A percentile compares a stretch with the other conserved stretches of the same genome.
phyloP scores from a whole-genome alignment of 768 basidiomycete genomes.

The Tylopilus sp. region DNA sequence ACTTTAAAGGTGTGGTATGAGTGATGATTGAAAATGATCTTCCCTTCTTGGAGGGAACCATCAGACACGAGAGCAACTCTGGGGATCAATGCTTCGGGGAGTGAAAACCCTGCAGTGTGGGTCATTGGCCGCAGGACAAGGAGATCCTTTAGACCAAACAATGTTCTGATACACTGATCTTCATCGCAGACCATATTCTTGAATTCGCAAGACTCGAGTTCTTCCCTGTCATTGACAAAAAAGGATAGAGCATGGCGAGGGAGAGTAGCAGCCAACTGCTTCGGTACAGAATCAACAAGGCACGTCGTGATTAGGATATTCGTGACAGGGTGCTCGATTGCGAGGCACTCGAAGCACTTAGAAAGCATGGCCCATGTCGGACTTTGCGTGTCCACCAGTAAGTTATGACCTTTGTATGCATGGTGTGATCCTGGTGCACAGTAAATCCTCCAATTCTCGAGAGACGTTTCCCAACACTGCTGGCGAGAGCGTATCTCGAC shows the following conservation, averaged over 20 bases:
- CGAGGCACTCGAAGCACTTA: background rate
- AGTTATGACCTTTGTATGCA: background rate
- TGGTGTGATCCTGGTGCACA: background rate
- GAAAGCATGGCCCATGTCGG: background rate
- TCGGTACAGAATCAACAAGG: background rate
- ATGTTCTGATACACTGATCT: background rate
- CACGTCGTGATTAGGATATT: background rate
- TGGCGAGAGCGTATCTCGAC: conserved; percentile 24
- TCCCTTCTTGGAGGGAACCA: background rate
- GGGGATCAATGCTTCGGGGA: background rate
- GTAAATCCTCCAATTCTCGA: conserved; percentile 20
- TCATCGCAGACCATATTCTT: background rate
- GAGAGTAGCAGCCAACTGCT: background rate
- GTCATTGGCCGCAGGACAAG: background rate
- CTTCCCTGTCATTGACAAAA: background rate
- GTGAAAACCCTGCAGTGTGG: background rate
- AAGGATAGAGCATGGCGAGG: background rate
- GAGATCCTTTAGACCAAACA: background rate
- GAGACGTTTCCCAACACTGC: conserved; percentile 16
- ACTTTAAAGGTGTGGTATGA: background rate
- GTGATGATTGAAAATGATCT: background rate
- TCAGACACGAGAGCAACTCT: background rate
- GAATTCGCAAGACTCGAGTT: background rate
- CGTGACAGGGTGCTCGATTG: no score
- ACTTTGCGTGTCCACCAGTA: conserved; percentile 17